phyloP scores from a whole-genome alignment of 352 stramenopile genomes.

The Globisporangium perplexum region DNA sequence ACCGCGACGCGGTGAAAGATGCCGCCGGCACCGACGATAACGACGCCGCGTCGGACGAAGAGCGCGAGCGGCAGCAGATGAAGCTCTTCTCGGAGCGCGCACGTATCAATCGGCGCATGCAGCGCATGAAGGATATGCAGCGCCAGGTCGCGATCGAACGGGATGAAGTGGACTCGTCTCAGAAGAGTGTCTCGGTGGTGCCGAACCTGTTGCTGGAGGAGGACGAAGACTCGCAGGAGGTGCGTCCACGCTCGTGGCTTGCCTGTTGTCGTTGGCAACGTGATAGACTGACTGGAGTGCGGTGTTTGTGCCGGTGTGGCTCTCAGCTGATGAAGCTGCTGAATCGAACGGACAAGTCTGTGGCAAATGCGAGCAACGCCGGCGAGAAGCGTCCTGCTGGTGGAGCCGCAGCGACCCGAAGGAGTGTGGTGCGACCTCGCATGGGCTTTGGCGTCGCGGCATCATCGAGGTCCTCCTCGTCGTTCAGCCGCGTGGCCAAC shows the following conservation, averaged over 20 bases:
- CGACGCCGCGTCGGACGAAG: slow-evolving; percentile 68
- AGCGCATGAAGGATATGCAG: slow-evolving; percentile 81
- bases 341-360: slow-evolving; percentile 37
- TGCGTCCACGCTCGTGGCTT: slow-evolving; percentile 6
- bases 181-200: slow-evolving; percentile 16
- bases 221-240: slow-evolving; percentile 75
- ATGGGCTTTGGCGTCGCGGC: slow-evolving; percentile 45
- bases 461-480: slow-evolving; percentile 38
- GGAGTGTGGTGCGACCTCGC: slow-evolving; percentile 17
- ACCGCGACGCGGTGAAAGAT: slow-evolving; percentile 14
- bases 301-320: not conserved
- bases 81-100: slow-evolving; percentile 80
- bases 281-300: not conserved
- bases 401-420: not conserved
- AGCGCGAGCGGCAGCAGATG: slow-evolving; percentile 80
- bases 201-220: slow-evolving; percentile 69
- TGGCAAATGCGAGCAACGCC: not conserved
- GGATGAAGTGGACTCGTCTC: slow-evolving; percentile 22
- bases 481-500: slow-evolving; percentile 58
- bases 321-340: slow-evolving; percentile 48
- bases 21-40: slow-evolving; percentile 26
- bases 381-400: not conserved
- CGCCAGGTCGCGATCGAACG: slow-evolving; percentile 47
- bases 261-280: too few relatives aligned
- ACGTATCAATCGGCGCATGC: slow-evolving; percentile 80